Evolutionary conservation across 495 filamentous ascomycete genomes (phyloP), one percentile per base, ranked within the genome.

Genomic region (Aspergillus coremiiformis): DNA sequence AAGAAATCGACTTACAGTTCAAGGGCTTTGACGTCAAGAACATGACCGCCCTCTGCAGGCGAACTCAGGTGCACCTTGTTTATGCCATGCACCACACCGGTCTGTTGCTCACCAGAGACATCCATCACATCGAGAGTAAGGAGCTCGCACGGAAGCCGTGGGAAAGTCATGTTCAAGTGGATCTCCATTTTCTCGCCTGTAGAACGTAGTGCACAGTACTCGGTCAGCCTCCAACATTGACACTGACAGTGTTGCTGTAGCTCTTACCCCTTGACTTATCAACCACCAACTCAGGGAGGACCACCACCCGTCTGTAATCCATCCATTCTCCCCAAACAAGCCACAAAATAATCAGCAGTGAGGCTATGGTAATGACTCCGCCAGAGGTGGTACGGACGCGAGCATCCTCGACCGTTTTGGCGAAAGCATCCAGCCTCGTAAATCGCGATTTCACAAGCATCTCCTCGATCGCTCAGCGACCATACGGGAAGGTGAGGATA

Each of bases 111-210:
- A 37, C 93, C 93, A 12, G 88, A 94, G 10, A 98, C 91, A 69
- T 98, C 93, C 93, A 98, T 97, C 32, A 98, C 92, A 65, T 98
- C 93, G 56, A 98, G 82, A 14, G 93, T 96, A 46, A 97, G 72
- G 43, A 98, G 83, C 68, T 97, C 91, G 73, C 93, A 98, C 27
- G 93, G 93, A 26, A 98, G 76, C 27, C 84, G 84, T 5, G 94
- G 93, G 69, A 98, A 98, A 17, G 88, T 92, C 57, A 98, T 88
- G 76, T 98, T 98, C 73, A 98, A 79, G 67, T 95, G 90, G 54
- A 98, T 98, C 60, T 97, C 93, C 89, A 98, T 96, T 66, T 90
- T 86, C 75, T 98, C 89, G 60, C 89, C 88, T 92, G 60, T 59
- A 50, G n/a, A 44, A 9, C 33, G 3, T 4, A 27, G 4, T 27